These are phyloP conservation scores for Cladosporium austrohemisphaericum DNA, from an alignment of 2,329 filamentous ascomycete species.

Conservation along the genomic window DNA sequence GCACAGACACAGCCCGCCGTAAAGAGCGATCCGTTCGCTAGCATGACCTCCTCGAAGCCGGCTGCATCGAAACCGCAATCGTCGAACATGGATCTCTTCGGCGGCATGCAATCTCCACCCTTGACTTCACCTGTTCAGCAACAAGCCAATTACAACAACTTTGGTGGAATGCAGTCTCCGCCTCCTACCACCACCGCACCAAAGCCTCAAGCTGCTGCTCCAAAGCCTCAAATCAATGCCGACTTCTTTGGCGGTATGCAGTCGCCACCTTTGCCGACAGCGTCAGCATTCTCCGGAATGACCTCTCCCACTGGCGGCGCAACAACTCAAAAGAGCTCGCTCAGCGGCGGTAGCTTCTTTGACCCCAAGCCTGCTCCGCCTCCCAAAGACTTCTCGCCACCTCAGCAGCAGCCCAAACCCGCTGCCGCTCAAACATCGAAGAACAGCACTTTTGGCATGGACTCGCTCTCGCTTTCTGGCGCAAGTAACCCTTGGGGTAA, in stretches of 20 bases:
- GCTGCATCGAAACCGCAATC: slow-evolving; percentile 11
- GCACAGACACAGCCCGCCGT: slow-evolving; percentile 28
- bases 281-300: slow-evolving; percentile 56
- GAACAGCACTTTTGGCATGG: slow-evolving; percentile 26
- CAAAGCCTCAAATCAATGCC: slow-evolving; percentile 4
- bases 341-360: slow-evolving; percentile 79
- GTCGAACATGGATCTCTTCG: slow-evolving; percentile 51
- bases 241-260: slow-evolving; percentile 40
- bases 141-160: slow-evolving; percentile 27
- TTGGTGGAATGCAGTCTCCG: slow-evolving; percentile 36
- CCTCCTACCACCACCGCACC: slow-evolving; percentile 42
- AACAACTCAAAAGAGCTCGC: slow-evolving; percentile 42
- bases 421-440: slow-evolving; percentile 38
- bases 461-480: slow-evolving; percentile 35
- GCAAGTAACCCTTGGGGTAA: slow-evolving; percentile 75
- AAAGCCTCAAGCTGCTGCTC: slow-evolving; percentile 52
- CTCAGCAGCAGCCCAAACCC: slow-evolving; percentile 44
- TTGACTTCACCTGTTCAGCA: slow-evolving; percentile 13
- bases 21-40: slow-evolving; percentile 18
- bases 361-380: slow-evolving; percentile 55
- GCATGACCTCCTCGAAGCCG: slow-evolving; percentile 25
- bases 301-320: slow-evolving; percentile 52
- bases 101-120: slow-evolving; percentile 60
- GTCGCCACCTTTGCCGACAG: slow-evolving; percentile 39
- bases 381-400: slow-evolving; percentile 55